Conservation (phyloP, 2,329 filamentous ascomycete species). For the Akanthomyces uredinophilus region DNA sequence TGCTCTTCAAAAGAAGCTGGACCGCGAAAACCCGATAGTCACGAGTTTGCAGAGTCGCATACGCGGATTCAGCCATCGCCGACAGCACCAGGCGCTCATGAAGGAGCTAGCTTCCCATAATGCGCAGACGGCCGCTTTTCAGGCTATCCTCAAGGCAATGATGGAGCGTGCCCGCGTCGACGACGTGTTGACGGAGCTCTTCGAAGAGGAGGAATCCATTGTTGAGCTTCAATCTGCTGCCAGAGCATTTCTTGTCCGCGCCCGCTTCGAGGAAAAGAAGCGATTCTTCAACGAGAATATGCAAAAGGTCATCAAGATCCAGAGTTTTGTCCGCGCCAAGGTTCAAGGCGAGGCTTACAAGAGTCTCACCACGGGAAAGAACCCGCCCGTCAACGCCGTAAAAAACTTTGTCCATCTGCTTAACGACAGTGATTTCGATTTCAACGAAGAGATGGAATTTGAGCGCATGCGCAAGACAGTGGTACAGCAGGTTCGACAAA, state of each 20-base stretch:
- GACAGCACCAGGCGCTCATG: constrained; percentile 57
- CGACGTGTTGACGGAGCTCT: constrained; percentile 67
- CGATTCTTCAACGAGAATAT: constrained; percentile 92
- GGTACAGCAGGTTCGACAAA: constrained; percentile 93
- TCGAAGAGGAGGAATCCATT: constrained; percentile 75
- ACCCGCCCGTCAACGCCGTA: constrained; percentile 91
- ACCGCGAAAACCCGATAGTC: constrained; percentile 52
- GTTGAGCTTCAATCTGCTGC: constrained; percentile 69
- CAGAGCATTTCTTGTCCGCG: constrained; percentile 68
- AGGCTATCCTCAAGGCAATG: constrained; percentile 74
- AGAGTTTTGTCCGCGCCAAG: constrained; percentile 91
- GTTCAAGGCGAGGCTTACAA: constrained; percentile 98
- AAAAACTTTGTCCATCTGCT: constrained; percentile 97
- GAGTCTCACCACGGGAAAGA: constrained; percentile 91
- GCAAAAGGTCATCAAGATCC: constrained; percentile 97
- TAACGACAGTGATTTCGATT: constrained; percentile 98
- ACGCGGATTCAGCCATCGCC: constrained; percentile 60
- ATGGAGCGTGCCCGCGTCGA: constrained; percentile 70
- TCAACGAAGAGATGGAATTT: constrained; percentile 97
- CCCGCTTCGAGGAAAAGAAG: constrained; percentile 75
- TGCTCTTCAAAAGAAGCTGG: constrained; percentile 49
- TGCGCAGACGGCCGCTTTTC: constrained; percentile 62
- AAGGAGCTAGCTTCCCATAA: constrained; percentile 66
- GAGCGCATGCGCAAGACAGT: constrained; percentile 92
- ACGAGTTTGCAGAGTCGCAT: constrained; percentile 60